Conservation (phyloP, 441 rosid genomes). For the Theobroma grandiflorum region DNA sequence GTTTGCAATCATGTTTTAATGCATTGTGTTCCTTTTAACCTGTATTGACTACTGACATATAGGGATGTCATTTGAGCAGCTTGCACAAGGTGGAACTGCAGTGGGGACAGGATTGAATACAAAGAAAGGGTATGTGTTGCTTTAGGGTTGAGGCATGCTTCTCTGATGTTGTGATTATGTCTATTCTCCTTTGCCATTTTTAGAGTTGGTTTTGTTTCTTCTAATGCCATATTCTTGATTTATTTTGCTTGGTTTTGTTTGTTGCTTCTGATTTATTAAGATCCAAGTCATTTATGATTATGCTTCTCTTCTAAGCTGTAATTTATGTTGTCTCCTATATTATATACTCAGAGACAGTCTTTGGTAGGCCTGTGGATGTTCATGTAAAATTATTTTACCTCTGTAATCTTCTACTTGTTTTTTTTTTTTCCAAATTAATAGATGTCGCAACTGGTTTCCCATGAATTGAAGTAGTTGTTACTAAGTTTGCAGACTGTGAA, state of each 20-base stretch:
- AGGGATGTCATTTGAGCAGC: conserved; percentile 55
- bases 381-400: background rate
- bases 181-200: conserved; percentile 1
- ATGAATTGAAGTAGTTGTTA: background rate
- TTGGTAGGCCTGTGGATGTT: background rate
- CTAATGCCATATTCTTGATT: background rate
- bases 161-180: conserved; percentile 13
- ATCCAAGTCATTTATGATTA: background rate
- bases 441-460: background rate
- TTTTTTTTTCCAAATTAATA: background rate
- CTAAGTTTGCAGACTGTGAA: background rate
- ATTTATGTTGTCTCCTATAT: background rate
- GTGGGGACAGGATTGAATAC: conserved; percentile 98
- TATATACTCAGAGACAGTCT: background rate
- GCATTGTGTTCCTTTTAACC: conserved; percentile 1
- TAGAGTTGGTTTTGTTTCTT: background rate
- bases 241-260: background rate
- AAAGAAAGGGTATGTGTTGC: conserved; percentile 81
- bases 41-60: conserved; percentile 41
- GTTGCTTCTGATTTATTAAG: background rate
- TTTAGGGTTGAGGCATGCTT: conserved; percentile 14
- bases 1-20: conserved; percentile 44
- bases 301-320: conserved; percentile 6
- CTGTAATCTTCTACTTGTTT: background rate
- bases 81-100: conserved; percentile 99